Base-by-base conservation (phyloP, 2,329 filamentous ascomycete genomes). In the Neoscytalidium dimidiatum region DNA sequence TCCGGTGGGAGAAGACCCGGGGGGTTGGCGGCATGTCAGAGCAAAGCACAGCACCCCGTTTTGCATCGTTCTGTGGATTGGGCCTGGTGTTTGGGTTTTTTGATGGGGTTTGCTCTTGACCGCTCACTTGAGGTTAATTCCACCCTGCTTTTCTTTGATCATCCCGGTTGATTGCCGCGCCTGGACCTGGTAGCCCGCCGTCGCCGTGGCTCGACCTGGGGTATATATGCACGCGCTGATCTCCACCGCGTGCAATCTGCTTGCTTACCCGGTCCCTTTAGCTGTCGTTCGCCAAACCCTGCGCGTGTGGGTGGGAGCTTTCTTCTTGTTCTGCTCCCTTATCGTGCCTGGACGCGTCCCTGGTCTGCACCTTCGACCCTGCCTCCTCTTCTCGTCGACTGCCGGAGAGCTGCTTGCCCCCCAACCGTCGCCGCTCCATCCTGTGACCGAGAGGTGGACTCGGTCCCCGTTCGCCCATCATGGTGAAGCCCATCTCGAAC, bases 401-500 rank as follows among this genome's bases (percentile, higher is more conserved):
- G 28, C 21, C 48, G 33, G 35, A 41, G 35, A 41, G 35, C n/a
- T 14, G 35, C 35, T 14, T 41, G 14, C 14, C 35, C n/a, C n/a
- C 11, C 19, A 21, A 6, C 48, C 51, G 31, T 21, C 6, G 23
- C 49, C n/a, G n/a, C 29, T 26, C 35, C 21, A 19, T n/a, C 56
- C 26, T 44, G 23, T 58, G 35, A 46, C 38, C 33, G 56, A 46
- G 38, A 58, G 56, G 56, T 11, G 57, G 23, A 46, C 33, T 48
- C 51, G 62, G 29, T 46, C 57, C 11, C 33, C 57, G 29, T 5
- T 38, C 26, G 41, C 44, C 38, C 61, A 57, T 28, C 51, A 51
- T 51, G 52, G 46, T 64, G 62, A 49, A 64, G 31, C 21, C 44
- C 44, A 64, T 64, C 21, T 49, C 63, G 6, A 64, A 64, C 13